Percentiles rank a stretch among this genome's conserved stretches.
These are phyloP conservation scores for Colletotrichum navitas DNA, from an alignment of 2,329 filamentous ascomycete genomes.

Conservation along the genomic window DNA sequence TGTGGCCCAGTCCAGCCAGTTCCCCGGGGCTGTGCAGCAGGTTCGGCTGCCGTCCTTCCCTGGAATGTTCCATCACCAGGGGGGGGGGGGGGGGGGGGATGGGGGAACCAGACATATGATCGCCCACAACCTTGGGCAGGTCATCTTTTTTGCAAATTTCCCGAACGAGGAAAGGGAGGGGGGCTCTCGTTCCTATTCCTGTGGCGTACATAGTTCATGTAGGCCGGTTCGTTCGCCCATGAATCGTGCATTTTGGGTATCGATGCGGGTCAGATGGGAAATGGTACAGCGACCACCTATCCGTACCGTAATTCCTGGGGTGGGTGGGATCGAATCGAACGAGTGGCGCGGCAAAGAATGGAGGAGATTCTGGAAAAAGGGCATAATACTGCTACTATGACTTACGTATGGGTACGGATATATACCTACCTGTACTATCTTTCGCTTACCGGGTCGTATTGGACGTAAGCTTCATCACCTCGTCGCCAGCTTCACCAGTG, in stretches of 20 bases:
- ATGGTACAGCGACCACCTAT: background rate
- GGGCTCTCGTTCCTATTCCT: constrained; percentile 5
- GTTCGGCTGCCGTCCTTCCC: constrained; percentile 1
- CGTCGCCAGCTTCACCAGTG: constrained; percentile 18
- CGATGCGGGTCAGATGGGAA: constrained; percentile 31
- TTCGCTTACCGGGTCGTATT: constrained; percentile 8
- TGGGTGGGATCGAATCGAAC: background rate
- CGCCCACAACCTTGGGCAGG: constrained; percentile 34
- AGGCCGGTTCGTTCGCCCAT: constrained; percentile 5
- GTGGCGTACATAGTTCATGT: background rate
- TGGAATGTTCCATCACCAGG: constrained; percentile 30
- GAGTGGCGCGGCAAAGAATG: constrained; percentile 9
- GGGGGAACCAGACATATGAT: constrained; percentile 21
- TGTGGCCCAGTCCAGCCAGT: constrained; percentile 16
- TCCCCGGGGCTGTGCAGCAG: constrained; percentile 22
- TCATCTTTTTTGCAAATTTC: constrained; percentile 32
- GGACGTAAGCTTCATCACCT: background rate
- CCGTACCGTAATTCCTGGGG: background rate
- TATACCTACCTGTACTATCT: background rate
- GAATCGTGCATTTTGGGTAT: constrained; percentile 22
- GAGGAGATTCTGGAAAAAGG: background rate
- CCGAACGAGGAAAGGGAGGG: constrained; percentile 33
- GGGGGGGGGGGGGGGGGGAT: background rate
- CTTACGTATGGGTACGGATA: too few species aligned
- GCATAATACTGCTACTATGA: too few species aligned